phyloP scores from a whole-genome alignment of 2,329 filamentous ascomycete genomes.

The Talaromyces verruculosus region DNA sequence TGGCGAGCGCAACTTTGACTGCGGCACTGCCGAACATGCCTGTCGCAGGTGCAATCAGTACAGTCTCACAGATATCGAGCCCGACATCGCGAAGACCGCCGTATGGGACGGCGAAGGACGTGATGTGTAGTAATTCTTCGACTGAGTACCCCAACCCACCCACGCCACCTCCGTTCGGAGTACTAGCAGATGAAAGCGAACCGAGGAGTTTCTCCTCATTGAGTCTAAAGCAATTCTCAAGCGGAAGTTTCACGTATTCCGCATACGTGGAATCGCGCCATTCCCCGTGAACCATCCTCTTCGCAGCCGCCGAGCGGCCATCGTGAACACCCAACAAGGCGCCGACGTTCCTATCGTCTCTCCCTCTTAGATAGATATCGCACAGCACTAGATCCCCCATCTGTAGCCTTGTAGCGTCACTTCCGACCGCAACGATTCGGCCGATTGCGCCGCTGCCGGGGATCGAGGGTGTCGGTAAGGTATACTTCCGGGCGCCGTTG shows the following conservation, averaged over 20 bases:
- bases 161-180: not conserved
- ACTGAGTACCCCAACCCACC: slow-evolving; percentile 43
- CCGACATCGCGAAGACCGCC: slow-evolving; percentile 45
- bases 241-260: slow-evolving; percentile 17
- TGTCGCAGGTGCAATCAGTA: slow-evolving; percentile 53
- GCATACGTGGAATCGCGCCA: slow-evolving; percentile 19
- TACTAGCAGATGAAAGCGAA: not conserved
- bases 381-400: slow-evolving; percentile 18
- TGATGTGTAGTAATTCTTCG: slow-evolving; percentile 40
- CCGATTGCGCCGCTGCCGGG: slow-evolving; percentile 17
- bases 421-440: slow-evolving; percentile 6
- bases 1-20: slow-evolving; percentile 48
- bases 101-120: slow-evolving; percentile 41
- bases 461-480: slow-evolving; percentile 14
- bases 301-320: slow-evolving; percentile 2
- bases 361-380: slow-evolving; percentile 6
- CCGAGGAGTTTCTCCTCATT: slow-evolving; percentile 3
- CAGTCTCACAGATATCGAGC: slow-evolving; percentile 47
- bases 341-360: not conserved
- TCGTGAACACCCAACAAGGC: slow-evolving; percentile 16
- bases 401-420: slow-evolving; percentile 10
- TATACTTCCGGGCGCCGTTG: slow-evolving; percentile 13
- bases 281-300: slow-evolving; percentile 16
- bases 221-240: slow-evolving; percentile 16
- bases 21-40: slow-evolving; percentile 51